Base-by-base conservation (phyloP, 1,284 basidiomycete genomes). In the Leccinum subrobustum region DNA sequence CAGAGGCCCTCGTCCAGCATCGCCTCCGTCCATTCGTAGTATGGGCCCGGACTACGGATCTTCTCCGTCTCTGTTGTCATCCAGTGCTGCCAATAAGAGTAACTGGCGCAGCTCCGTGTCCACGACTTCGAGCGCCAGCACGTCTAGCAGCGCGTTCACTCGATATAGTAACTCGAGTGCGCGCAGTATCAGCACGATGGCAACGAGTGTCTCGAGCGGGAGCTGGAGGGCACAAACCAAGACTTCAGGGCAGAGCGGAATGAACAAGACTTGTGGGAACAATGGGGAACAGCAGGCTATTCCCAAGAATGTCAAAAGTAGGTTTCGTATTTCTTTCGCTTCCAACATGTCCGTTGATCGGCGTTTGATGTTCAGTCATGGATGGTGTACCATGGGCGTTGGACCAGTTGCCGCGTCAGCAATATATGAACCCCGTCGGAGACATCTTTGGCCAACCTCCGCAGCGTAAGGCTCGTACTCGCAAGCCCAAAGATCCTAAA, bases 241-340 rank as follows among this genome's bases (percentile, higher is more conserved):
- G 57, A 33, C 65, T 9, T 44, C 70, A 11, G 53, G 58, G 51
- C 68, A 64, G 42, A 48, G 42, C 62, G 70, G 68, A 65, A 47
- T 47, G 50, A 64, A 57, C 60, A 62, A 69, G 56, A 31, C 44
- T 2, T 52, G 57, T 11, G 68, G 65, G 54, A 61, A 50, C 33
- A 50, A 25, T 31, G 67, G 73, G 65, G 71, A 67, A 64, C 65
- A 73, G 63, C 64, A 68, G 65, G 75, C 64, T 75, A 77, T 83
- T 27, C 88, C 89, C 58, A 83, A 86, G 77, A 92, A 92, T 71
- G 80, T 92, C 78, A 93, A 93, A 81, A 78, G 91, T 93, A 71
- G 76, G 88, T 84, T 62, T 54, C 56, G 33, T 29, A 47, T 16
- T 52, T 11, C 54, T 55, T 8, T 52, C 9, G 2, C 8, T 8